Conservation (phyloP, 2,329 filamentous ascomycete genomes). For the Diaporthe sp. region DNA sequence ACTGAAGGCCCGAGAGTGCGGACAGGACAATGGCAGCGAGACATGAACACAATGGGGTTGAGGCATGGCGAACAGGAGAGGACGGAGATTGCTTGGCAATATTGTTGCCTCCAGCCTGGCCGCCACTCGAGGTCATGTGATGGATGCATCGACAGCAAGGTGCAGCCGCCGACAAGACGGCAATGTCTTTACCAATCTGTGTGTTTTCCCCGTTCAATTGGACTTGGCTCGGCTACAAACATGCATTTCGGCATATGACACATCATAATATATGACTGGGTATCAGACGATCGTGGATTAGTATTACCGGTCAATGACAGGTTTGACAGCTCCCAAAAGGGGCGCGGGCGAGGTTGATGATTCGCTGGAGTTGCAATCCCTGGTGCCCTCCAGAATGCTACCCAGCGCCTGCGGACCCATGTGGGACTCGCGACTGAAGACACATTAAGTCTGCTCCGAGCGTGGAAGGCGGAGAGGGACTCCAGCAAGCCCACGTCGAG, state of each 20-base stretch:
- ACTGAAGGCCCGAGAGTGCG: constrained; percentile 9
- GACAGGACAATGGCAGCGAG: not conserved
- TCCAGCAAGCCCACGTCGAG: constrained; percentile 23
- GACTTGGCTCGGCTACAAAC: constrained; percentile 34
- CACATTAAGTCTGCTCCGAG: constrained; percentile 28
- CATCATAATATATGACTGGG: constrained; percentile 31
- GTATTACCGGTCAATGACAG: constrained; percentile 37
- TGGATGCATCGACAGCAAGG: constrained; percentile 12
- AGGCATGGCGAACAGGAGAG: not conserved
- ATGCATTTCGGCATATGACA: constrained; percentile 39
- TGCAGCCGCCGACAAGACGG: constrained; percentile 18
- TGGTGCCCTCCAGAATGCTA: not conserved
- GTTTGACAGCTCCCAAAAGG: constrained; percentile 37
- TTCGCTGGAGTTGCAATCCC: constrained; percentile 15
- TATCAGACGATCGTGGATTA: constrained; percentile 35
- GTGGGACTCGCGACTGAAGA: constrained; percentile 21
- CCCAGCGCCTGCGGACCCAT: constrained; percentile 18
- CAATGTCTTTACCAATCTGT: not conserved
- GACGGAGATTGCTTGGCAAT: constrained; percentile 5
- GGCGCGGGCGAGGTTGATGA: constrained; percentile 17
- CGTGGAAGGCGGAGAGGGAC: constrained; percentile 15
- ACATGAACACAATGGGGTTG: not conserved
- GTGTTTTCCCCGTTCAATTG: not conserved
- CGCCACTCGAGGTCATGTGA: constrained; percentile 27
- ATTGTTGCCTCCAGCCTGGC: not conserved